phyloP scores from a whole-genome alignment of 2,329 filamentous ascomycete species.

The Pseudogymnoascus sp. region DNA sequence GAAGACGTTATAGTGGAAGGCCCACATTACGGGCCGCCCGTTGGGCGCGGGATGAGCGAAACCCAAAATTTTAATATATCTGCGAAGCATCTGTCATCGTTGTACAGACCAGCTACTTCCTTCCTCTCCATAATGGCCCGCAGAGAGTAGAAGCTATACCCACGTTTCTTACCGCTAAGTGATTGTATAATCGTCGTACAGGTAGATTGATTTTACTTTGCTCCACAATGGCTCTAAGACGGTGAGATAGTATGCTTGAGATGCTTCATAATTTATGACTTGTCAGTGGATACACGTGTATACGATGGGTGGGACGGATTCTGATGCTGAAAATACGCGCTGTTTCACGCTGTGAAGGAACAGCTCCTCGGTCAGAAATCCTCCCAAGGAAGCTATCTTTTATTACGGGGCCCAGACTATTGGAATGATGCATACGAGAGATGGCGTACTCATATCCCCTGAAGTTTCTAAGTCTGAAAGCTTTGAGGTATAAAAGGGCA shows the following conservation, averaged over 20 bases:
- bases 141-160: background rate
- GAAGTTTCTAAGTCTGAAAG: background rate
- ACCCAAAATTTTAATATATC: conserved; percentile 3
- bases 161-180: background rate
- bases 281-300: conserved; percentile 1
- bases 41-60: background rate
- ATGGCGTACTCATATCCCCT: background rate
- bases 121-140: background rate
- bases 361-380: background rate
- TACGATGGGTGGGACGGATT: background rate
- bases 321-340: background rate
- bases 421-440: background rate
- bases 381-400: background rate
- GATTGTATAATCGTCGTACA: background rate
- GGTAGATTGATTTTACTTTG: background rate
- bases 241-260: background rate
- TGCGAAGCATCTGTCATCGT: background rate
- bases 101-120: background rate
- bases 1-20: background rate
- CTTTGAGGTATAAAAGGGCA: background rate
- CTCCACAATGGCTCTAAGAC: background rate
- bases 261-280: conserved; percentile 3
- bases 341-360: background rate
- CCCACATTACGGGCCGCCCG: background rate
- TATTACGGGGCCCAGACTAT: background rate